Conservation (phyloP, 2,329 filamentous ascomycete species). For the Colletotrichum simmondsii region DNA sequence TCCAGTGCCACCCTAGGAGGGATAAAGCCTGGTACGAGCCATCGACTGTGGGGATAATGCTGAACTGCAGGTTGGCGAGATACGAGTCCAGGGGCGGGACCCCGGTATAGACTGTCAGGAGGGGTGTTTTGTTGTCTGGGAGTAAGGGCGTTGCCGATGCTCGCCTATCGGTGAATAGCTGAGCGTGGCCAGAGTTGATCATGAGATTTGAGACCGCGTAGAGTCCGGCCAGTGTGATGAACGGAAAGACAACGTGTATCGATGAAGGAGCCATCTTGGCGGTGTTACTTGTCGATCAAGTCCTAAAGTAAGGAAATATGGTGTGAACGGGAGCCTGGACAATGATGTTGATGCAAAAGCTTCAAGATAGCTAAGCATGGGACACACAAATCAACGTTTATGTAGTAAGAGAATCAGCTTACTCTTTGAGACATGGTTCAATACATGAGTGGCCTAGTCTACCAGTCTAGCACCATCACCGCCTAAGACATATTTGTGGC, state of each 20-base stretch:
- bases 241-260: not conserved
- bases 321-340: not conserved
- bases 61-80: conserved; percentile 7
- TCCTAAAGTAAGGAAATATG: not conserved
- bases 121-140: not conserved
- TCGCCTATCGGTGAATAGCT: not conserved
- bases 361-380: not conserved
- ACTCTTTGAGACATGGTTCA: not conserved
- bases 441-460: not conserved
- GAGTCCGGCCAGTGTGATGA: not conserved
- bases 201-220: conserved; percentile 1
- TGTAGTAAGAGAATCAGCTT: not conserved
- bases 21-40: not conserved
- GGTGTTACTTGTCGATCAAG: not conserved
- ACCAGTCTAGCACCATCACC: not conserved
- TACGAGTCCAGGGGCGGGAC: conserved; percentile 1
- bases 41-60: not conserved
- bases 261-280: not conserved
- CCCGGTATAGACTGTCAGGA: not conserved
- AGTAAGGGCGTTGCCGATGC: not conserved
- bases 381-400: not conserved
- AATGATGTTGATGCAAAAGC: not conserved
- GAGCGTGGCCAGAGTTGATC: conserved; percentile 5
- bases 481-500: not conserved
- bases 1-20: not conserved